A percentile compares a stretch with the other conserved stretches of the same genome.
Conservation (phyloP, 768 basidiomycete species). For the Pleurotus tuoliensis region DNA sequence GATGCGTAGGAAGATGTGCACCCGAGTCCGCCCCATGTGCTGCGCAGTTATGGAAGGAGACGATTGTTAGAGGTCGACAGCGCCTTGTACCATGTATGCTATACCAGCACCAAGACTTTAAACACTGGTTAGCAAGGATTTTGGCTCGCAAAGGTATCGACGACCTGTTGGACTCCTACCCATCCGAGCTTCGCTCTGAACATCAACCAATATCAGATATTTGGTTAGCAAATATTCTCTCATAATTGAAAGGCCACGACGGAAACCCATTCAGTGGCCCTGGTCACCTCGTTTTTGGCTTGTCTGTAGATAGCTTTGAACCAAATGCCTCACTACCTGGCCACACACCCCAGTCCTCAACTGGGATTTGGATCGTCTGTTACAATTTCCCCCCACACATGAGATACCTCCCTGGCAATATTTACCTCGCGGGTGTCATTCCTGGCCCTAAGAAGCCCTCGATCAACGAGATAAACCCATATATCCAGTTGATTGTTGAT, state of each 20-base stretch:
- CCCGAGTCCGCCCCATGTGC: too few relatives aligned
- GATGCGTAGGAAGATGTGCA: too few relatives aligned
- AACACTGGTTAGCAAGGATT: slow-evolving; percentile 21
- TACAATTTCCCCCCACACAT: neutral
- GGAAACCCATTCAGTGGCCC: too few relatives aligned
- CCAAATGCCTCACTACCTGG: neutral
- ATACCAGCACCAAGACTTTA: slow-evolving; percentile 19
- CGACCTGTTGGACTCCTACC: slow-evolving; percentile 16
- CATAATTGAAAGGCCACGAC: too few relatives aligned
- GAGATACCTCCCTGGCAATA: neutral
- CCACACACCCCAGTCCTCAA: neutral
- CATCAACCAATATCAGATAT: too few relatives aligned
- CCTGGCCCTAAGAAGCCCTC: slow-evolving; percentile 3
- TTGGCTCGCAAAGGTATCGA: slow-evolving; percentile 22
- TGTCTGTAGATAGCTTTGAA: neutral
- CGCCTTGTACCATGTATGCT: neutral
- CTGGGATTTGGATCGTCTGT: neutral
- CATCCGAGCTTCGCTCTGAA: neutral
- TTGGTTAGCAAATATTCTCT: too few relatives aligned
- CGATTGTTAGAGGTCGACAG: too few relatives aligned
- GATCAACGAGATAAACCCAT: neutral
- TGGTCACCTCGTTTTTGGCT: neutral
- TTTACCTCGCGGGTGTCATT: slow-evolving; percentile 1
- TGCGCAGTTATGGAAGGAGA: too few relatives aligned
- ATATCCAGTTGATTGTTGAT: neutral